These are phyloP conservation scores for Nannizziopsis arthrosporioides DNA, from an alignment of 2,329 filamentous ascomycete species.

Conservation along the genomic window DNA sequence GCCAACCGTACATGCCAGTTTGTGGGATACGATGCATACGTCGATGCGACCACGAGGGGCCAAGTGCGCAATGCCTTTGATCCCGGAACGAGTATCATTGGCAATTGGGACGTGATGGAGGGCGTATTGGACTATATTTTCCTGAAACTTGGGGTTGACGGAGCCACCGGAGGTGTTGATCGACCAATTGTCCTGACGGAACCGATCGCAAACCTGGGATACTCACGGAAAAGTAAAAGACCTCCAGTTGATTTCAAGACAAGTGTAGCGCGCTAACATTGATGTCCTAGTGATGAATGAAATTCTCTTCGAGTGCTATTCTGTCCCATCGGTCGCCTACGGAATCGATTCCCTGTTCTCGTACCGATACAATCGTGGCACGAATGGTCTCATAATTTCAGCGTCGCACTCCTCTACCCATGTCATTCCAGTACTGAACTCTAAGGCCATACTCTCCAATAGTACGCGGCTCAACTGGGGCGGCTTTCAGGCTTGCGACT, in stretches of 20 bases:
- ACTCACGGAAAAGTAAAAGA: conserved; percentile 69
- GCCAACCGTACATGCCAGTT: conserved; percentile 84
- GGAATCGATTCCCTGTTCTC: conserved; percentile 96
- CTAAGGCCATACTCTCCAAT: conserved; percentile 71
- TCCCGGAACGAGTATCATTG: conserved; percentile 75
- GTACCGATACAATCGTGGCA: conserved; percentile 81
- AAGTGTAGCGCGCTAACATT: background rate
- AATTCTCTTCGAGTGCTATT: conserved; percentile 92
- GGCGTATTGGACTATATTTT: conserved; percentile 90
- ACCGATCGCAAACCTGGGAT: conserved; percentile 78
- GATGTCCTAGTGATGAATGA: conserved; percentile 74
- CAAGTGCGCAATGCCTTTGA: conserved; percentile 90
- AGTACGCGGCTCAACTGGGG: conserved; percentile 92
- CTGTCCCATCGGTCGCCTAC: conserved; percentile 77
- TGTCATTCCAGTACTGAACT: conserved; percentile 82
- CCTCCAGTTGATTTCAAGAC: no score
- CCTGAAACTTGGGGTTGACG: conserved; percentile 77
- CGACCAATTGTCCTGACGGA: conserved; percentile 92
- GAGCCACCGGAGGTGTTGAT: conserved; percentile 59
- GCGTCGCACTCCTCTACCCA: conserved; percentile 92
- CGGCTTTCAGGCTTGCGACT: conserved; percentile 78
- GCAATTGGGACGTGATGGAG: conserved; percentile 97
- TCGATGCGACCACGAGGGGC: conserved; percentile 81
- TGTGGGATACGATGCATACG: conserved; percentile 82
- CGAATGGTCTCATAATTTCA: conserved; percentile 75